These are phyloP conservation scores for Cyberlindnera mississippiensis DNA, from an alignment of 805 yeast genomes.

Conservation along the genomic window DNA sequence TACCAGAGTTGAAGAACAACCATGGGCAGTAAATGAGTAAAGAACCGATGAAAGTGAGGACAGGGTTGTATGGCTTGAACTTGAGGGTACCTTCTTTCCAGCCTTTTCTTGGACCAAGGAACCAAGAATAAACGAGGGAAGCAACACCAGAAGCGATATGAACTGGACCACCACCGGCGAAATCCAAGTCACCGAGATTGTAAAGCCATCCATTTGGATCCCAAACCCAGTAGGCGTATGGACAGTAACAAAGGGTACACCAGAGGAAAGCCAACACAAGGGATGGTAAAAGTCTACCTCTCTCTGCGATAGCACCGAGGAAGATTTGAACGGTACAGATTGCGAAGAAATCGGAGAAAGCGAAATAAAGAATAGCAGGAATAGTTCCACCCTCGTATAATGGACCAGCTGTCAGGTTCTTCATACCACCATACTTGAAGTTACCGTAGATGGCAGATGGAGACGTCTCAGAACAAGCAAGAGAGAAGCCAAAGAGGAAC, in stretches of 20 bases:
- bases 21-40: constrained; percentile 90
- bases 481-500: constrained; percentile 95
- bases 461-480: constrained; percentile 76
- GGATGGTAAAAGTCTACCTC: constrained; percentile 85
- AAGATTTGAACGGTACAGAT: constrained; percentile 86
- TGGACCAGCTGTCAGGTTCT: constrained; percentile 64
- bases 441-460: constrained; percentile 74
- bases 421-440: constrained; percentile 73
- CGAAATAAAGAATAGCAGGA: constrained; percentile 52
- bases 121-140: constrained; percentile 77
- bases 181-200: constrained; percentile 89
- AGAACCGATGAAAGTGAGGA: constrained; percentile 86
- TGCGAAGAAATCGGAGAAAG: constrained; percentile 87
- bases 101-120: constrained; percentile 71
- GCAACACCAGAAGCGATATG: constrained; percentile 90
- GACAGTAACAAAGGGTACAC: constrained; percentile 90
- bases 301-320: constrained; percentile 88
- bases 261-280: constrained; percentile 76
- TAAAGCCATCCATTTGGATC: constrained; percentile 90
- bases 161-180: constrained; percentile 99
- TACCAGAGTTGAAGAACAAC: constrained; percentile 92
- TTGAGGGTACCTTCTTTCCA: constrained; percentile 36
- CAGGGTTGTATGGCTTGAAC: constrained; percentile 88
- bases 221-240: constrained; percentile 95
- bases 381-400: constrained; percentile 59